Base-by-base conservation (phyloP, 192 early-diverging fungal species). In the Coemansia sp. region DNA sequence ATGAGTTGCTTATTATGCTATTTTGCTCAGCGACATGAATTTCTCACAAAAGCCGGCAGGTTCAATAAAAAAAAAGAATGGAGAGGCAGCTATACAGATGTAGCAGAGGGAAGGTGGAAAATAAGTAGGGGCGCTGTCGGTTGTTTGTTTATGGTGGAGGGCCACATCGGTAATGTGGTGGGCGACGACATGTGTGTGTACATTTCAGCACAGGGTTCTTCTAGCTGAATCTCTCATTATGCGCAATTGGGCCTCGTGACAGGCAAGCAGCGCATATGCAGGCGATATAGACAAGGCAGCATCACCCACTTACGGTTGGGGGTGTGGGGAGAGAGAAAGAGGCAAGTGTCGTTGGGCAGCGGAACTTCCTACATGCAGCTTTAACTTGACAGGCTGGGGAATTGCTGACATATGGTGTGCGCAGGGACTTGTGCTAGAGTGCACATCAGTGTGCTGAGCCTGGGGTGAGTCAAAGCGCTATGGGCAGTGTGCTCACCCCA, bases 231-330 rank as follows among this genome's bases (percentile, higher is more conserved):
- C 50, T 13, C 50, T 53, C 50, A 53, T 53, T 53, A 53, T 53
- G 50, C 50, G 50, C 50, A 14, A 53, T 16, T 28, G 23, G 6
- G 50, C 26, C 50, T 14, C 25, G 26, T 53, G 50, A 53, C 28
- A 28, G 8, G 11, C 21, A 21, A 14, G 50, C 50, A 33, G 50
- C 14, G 21, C 50, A 16, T 10, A 53, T 53, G 50, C 50, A 53
- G 50, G 50, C 50, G 28, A 53, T 31, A 53, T 53, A 53, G 50
- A 53, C 50, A 53, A 16, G 50, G 50, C 50, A 2, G 48, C 48
- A 52, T 26, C 11, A 52, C 6, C 50, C 50, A 53, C 50, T 14
- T 26, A 33, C 50, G 31, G 50, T 31, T 53, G 28, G 50, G 23
- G 48, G 20, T 8, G 48, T 28, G 50, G 3, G 42, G 42, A n/a